A percentile compares a stretch with the other conserved stretches of the same genome.
Evolutionary conservation across 148 eudicot species (phyloP).

Genomic region (Bassia scoparia): DNA sequence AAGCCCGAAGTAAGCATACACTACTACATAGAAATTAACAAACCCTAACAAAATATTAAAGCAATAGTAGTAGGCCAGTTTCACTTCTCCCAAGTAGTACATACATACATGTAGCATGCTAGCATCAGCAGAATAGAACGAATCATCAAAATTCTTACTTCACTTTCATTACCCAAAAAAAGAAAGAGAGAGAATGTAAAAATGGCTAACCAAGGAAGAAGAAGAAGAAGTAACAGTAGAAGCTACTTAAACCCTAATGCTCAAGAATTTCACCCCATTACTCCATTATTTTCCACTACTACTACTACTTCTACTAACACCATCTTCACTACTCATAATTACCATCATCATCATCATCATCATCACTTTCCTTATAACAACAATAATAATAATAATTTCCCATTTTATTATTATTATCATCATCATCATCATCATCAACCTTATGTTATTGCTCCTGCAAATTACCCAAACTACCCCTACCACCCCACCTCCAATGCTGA

Average conservation of each 20-base stretch:
- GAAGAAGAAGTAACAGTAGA: neutral
- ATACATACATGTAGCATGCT: too few relatives aligned
- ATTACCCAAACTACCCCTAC: slow-evolving; percentile 14
- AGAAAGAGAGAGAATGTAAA: neutral
- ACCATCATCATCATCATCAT: neutral
- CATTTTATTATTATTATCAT: neutral
- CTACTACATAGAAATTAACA: too few relatives aligned
- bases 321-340: neutral
- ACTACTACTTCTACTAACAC: neutral
- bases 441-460: neutral
- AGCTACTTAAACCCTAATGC: slow-evolving; percentile 24
- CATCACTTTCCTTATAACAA: neutral
- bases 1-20: too few relatives aligned
- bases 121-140: too few relatives aligned
- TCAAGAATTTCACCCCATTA: slow-evolving; percentile 21
- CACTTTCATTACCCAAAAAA: neutral
- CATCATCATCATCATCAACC: neutral
- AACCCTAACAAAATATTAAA: too few relatives aligned
- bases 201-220: neutral
- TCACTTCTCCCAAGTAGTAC: too few relatives aligned
- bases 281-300: neutral
- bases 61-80: too few relatives aligned
- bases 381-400: neutral
- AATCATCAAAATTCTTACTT: neutral
- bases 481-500: too few relatives aligned